Base-by-base conservation (phyloP, 805 yeast species). In the Alloascoidea africana region DNA sequence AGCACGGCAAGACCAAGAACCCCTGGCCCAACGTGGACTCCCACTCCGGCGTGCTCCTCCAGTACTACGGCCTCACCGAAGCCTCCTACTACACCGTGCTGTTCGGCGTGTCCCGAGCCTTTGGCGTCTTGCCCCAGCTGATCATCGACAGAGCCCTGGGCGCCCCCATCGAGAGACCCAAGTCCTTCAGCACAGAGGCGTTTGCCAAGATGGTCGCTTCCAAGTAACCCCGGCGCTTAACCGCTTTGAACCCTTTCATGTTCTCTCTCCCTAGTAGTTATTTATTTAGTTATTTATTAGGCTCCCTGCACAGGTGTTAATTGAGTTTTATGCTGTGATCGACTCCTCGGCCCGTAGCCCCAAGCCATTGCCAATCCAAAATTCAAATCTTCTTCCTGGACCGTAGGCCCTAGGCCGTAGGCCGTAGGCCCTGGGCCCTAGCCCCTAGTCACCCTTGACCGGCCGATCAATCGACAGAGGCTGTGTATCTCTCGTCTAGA, bases 1-100 rank as follows among this genome's bases (percentile, higher is more conserved):
- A 74, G 60, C 89, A 81, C 60, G 89, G 91, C 42, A 81, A 81
- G 66, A 78, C 87, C 54, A 76, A 78, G 66, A 81, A 81, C 65
- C 91, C 91, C 45, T 76, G 68, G 68, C 91, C 91, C 44, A 81
- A 81, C 55, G 91, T 81, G 45, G 91, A 81, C 60, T 74, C 86
- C 34, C 71, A 76, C 49, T 74, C 84, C 15, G 91, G 91, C 47
- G 80, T 80, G 36, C 61, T 81, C 46, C 77, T 81, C 63, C 75
- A 77, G 54, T 81, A 81, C 65, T 80, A 79, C 61, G 91, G 91
- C 34, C 63, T 81, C 55, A 74, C 67, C 43, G 83, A 81, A 59
- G 65, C 76, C 48, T 60, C 73, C 39, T 81, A 77, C 68, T 78
- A 77, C 65, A 81, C 91, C 23, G 91, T 80, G 17, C 69, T 79